These are phyloP conservation scores for Cyphellophora europaea DNA, from an alignment of 2,329 filamentous ascomycete genomes.

Conservation along the genomic window DNA sequence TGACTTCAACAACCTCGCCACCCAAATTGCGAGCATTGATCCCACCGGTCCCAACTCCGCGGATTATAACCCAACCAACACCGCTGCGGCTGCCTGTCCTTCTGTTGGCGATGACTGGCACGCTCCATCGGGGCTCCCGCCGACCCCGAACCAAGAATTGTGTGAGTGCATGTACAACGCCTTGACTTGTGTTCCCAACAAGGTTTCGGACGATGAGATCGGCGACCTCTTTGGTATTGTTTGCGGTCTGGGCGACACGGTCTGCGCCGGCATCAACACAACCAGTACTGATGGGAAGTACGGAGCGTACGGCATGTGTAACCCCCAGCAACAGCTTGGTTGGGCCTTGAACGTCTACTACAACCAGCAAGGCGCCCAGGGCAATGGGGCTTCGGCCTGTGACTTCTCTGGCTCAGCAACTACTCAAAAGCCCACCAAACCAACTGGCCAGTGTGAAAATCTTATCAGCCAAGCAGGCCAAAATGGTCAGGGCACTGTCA, in stretches of 20 bases:
- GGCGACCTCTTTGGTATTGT: conserved; percentile 56
- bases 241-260: conserved; percentile 26
- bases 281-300: conserved; percentile 33
- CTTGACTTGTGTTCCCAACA: conserved; percentile 58
- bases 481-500: conserved; percentile 29
- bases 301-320: conserved; percentile 39
- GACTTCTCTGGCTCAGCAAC: conserved; percentile 32
- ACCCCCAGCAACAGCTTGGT: conserved; percentile 30
- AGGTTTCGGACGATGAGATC: conserved; percentile 50
- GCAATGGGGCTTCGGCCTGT: conserved; percentile 28
- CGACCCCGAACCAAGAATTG: conserved; percentile 65
- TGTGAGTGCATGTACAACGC: conserved; percentile 79
- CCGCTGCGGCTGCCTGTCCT: conserved; percentile 61
- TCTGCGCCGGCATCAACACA: conserved; percentile 29
- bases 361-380: conserved; percentile 25
- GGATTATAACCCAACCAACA: conserved; percentile 67
- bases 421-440: conserved; percentile 23
- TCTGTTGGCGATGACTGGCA: conserved; percentile 56
- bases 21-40: conserved; percentile 61
- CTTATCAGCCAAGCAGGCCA: conserved; percentile 32
- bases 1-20: conserved; percentile 67
- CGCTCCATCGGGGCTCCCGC: conserved; percentile 64
- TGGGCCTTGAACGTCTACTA: conserved; percentile 38
- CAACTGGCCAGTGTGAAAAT: conserved; percentile 27
- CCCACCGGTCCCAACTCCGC: conserved; percentile 51